Evolutionary conservation across 257 asterid genomes (phyloP).

Genomic region (Plantago ovata): DNA sequence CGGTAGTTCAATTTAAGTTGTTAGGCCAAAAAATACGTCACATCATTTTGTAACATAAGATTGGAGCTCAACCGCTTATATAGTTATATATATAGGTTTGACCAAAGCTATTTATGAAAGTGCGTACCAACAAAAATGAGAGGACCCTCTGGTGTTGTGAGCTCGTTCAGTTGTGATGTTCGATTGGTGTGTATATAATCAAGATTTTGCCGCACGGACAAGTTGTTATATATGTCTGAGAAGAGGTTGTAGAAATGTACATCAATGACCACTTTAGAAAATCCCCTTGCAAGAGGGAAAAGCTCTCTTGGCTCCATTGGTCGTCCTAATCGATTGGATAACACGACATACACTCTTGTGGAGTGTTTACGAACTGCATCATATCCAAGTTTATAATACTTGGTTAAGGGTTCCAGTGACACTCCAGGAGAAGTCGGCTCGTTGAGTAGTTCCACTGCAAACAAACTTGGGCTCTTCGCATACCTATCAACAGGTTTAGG

Average conservation of each 20-base stretch:
- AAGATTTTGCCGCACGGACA: slow-evolving; percentile 44
- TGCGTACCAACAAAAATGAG: slow-evolving; percentile 55
- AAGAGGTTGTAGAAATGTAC: slow-evolving; percentile 66
- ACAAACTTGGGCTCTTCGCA: slow-evolving; percentile 48
- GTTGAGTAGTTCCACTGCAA: slow-evolving; percentile 60
- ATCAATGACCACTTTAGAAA: slow-evolving; percentile 45
- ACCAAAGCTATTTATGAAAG: too few relatives aligned
- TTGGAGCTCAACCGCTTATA: too few relatives aligned
- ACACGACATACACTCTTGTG: slow-evolving; percentile 40
- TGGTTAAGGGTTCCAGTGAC: slow-evolving; percentile 29
- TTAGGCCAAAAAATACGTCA: too few relatives aligned
- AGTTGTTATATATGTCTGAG: slow-evolving; percentile 14
- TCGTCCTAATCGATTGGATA: slow-evolving; percentile 59
- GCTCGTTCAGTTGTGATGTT: slow-evolving; percentile 24
- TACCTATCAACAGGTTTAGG: too few relatives aligned
- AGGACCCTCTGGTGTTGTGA: slow-evolving; percentile 54
- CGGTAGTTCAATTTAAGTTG: too few relatives aligned
- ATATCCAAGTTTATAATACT: slow-evolving; percentile 47
- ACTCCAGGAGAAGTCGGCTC: slow-evolving; percentile 65
- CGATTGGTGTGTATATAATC: slow-evolving; percentile 41
- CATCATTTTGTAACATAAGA: too few relatives aligned
- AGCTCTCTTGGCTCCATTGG: slow-evolving; percentile 37
- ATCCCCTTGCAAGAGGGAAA: slow-evolving; percentile 39
- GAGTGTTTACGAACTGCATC: slow-evolving; percentile 52
- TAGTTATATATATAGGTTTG: too few relatives aligned